Conservation (phyloP, 2,329 filamentous ascomycete species). For the Grosmannia huntii region DNA sequence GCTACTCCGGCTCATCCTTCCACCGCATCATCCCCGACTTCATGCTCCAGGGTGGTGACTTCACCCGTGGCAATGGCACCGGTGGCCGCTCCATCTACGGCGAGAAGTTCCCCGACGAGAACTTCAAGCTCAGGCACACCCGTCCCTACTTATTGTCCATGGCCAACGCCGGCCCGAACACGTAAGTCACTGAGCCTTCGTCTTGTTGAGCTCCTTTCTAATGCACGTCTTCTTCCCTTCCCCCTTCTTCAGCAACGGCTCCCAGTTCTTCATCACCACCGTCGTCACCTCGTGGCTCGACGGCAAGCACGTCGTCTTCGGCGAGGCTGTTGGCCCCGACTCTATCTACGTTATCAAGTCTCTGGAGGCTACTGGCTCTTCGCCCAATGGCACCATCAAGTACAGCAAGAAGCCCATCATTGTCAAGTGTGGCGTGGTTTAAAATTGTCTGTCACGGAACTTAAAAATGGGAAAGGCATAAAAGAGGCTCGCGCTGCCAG, state of each 20-base stretch:
- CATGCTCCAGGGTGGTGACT: conserved; percentile 96
- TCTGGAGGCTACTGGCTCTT: conserved; percentile 46
- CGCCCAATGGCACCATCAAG: conserved; percentile 37
- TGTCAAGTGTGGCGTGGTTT: conserved; percentile 9
- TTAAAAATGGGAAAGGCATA: background rate
- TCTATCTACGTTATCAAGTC: conserved; percentile 44
- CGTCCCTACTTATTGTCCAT: conserved; percentile 75
- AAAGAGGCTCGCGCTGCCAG: background rate
- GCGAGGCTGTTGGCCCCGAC: conserved; percentile 47
- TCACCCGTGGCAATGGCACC: conserved; percentile 81
- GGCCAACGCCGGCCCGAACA: conserved; percentile 94
- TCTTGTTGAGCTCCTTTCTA: background rate
- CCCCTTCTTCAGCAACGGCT: conserved; percentile 62
- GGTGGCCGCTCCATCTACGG: conserved; percentile 92
- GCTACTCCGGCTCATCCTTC: conserved; percentile 74
- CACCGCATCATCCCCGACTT: conserved; percentile 88
- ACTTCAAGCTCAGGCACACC: conserved; percentile 67
- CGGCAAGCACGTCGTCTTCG: conserved; percentile 75
- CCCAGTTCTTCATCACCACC: conserved; percentile 96
- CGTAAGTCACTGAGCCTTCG: conserved; percentile 31
- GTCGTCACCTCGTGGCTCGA: conserved; percentile 79
- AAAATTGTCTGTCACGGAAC: background rate
- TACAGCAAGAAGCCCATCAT: conserved; percentile 32
- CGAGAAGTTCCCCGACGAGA: conserved; percentile 89
- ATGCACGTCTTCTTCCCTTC: background rate